Conservation (phyloP, 306 rosid genomes). For the Herpetospermum pedunculosum region DNA sequence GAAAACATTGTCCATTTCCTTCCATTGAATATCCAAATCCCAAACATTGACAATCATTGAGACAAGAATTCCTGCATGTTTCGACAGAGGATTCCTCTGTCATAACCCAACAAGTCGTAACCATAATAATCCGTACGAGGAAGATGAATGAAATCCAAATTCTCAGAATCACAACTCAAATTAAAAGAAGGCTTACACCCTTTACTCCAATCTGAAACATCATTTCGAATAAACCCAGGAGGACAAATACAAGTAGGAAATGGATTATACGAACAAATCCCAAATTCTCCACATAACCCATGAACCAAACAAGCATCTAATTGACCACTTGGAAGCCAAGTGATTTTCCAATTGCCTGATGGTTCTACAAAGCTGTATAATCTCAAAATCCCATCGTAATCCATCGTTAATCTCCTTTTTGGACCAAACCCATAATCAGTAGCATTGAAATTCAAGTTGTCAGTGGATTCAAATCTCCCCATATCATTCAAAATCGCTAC, state of each 20-base stretch:
- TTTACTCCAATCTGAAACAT: constrained; percentile 25
- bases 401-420: constrained; percentile 10
- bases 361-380: constrained; percentile 5
- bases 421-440: constrained; percentile 7
- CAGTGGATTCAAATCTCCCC: constrained; percentile 9
- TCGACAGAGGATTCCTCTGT: neutral
- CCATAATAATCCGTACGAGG: constrained; percentile 21
- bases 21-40: constrained; percentile 26
- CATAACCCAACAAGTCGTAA: constrained; percentile 11
- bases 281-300: constrained; percentile 24
- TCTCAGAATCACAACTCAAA: neutral
- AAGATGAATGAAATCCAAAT: constrained; percentile 17
- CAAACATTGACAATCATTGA: constrained; percentile 9
- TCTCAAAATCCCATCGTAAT: constrained; percentile 13
- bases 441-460: constrained; percentile 7
- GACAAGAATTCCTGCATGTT: constrained; percentile 18
- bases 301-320: constrained; percentile 6
- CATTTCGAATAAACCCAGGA: constrained; percentile 8
- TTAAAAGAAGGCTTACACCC: constrained; percentile 24
- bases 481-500: neutral
- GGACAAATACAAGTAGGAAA: constrained; percentile 26
- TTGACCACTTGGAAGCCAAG: neutral
- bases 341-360: neutral
- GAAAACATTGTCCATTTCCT: constrained; percentile 21
- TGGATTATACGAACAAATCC: constrained; percentile 17